Evolutionary conservation across 2,329 filamentous ascomycete species (phyloP).

Genomic region (Alternaria rosae): DNA sequence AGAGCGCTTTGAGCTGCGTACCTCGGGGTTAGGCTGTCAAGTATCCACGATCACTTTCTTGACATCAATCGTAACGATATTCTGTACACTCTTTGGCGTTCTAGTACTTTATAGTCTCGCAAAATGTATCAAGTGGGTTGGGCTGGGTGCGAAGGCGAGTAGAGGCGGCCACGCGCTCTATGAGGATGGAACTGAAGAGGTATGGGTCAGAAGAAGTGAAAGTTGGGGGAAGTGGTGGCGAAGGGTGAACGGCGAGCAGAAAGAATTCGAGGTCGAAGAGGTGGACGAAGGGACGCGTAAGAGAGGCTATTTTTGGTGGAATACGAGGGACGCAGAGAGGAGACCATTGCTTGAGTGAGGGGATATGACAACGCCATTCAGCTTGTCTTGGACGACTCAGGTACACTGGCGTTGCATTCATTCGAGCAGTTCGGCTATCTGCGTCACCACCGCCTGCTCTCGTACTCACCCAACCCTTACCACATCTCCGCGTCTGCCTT

Average conservation of each 20-base stretch:
- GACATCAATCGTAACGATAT: constrained; percentile 53
- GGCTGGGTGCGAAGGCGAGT: constrained; percentile 20
- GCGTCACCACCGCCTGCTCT: background rate
- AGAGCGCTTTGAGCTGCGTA: constrained; percentile 57
- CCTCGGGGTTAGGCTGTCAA: constrained; percentile 54
- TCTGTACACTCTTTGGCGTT: constrained; percentile 51
- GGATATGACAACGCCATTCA: rapidly evolving
- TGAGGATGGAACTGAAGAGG: constrained; percentile 36
- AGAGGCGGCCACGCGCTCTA: constrained; percentile 39
- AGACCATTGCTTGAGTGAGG: constrained; percentile 27
- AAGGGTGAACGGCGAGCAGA: constrained; percentile 26
- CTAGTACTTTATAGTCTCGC: constrained; percentile 44
- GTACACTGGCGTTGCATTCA: background rate
- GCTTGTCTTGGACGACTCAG: background rate
- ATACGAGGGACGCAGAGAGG: constrained; percentile 23
- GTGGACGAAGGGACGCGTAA: constrained; percentile 37
- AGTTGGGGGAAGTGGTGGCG: constrained; percentile 42
- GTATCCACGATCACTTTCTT: constrained; percentile 57
- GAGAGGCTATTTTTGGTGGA: constrained; percentile 34
- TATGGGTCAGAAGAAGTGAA: constrained; percentile 42
- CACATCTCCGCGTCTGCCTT: background rate
- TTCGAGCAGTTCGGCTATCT: background rate
- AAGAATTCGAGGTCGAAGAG: constrained; percentile 35
- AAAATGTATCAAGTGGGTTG: constrained; percentile 22
- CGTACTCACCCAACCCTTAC: background rate